Base-by-base conservation (phyloP, 768 basidiomycete genomes). In the Auriscalpium vulgare region DNA sequence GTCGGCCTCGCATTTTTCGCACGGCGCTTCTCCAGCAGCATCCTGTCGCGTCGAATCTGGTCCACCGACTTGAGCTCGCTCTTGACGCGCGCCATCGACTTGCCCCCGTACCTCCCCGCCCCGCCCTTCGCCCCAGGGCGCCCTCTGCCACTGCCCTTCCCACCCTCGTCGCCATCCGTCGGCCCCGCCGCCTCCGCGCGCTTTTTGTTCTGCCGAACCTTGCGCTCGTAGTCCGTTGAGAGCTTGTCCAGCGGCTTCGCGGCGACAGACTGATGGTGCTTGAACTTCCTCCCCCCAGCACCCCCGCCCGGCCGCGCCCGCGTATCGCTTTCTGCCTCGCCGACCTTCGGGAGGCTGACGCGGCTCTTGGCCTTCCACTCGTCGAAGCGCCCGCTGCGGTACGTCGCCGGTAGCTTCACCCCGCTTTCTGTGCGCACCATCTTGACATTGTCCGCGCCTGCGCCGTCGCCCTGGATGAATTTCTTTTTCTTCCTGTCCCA, bases 401-500 rank as follows among this genome's bases (percentile, higher is more conserved):
- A 99, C 10, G 86, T 86, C 3, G 93, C 93, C 4, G 97, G 95
- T 17, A 99, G 77, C 49, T 87, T 84, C 14, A 87, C 83, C 4
- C 97, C 97, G 63, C 86, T 93, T 71, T 99, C 97, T 0, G 93
- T 93, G 62, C 82, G 84, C 63, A 99, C 87, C 61, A 98, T 78
- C 71, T 97, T 97, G 63, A 95, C 78, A 68, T 97, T 97, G 68
- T 97, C 93, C 8, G 93, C 82, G 17, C 93, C 95, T 46, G 72
- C 77, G 10, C 91, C 90, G 54, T 84, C 87, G 4, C 92, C 91
- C 63, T 88, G 83, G 44, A 95, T 76, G 61, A 97, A 97, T 65
- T 88, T 91, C 69, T 97, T 97, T 73, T 91, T 95, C 74, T 94
- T 95, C 66, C 91, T 90, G 71, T 97, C 94, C 97, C 97, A 99